Conservation (phyloP, 805 yeast genomes). For the Kluyveromyces aestuarii region DNA sequence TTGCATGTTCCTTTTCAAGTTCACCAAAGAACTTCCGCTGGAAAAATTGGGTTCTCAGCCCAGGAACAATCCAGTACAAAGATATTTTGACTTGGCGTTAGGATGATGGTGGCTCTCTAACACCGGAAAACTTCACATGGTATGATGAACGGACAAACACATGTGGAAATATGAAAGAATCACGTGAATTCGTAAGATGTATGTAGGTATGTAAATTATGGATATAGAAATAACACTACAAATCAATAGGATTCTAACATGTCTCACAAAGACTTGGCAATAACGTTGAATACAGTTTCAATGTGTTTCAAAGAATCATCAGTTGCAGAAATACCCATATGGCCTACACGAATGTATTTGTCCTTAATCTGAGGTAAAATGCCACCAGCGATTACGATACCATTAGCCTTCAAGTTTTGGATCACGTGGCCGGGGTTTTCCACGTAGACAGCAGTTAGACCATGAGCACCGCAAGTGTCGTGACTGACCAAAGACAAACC, state of each 20-base stretch:
- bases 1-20: too few relatives aligned
- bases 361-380: conserved; percentile 72
- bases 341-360: conserved; percentile 89
- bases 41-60: neutral
- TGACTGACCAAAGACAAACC: conserved; percentile 55
- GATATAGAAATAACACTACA: too few relatives aligned
- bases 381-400: conserved; percentile 82
- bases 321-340: conserved; percentile 80
- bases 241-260: too few relatives aligned
- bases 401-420: conserved; percentile 45
- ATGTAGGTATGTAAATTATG: too few relatives aligned
- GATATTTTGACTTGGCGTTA: neutral
- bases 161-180: neutral
- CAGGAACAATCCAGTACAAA: neutral
- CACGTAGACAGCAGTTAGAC: conserved; percentile 74
- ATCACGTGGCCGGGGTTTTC: conserved; percentile 61
- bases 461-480: conserved; percentile 63
- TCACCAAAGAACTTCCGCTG: neutral
- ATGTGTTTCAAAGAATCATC: conserved; percentile 48
- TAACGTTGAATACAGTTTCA: conserved; percentile 38
- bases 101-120: neutral
- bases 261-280: conserved; percentile 32
- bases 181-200: neutral
- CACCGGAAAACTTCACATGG: neutral
- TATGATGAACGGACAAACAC: neutral